Base-by-base conservation (phyloP, 2,329 filamentous ascomycete genomes). In the Tolypocladium nubicola region DNA sequence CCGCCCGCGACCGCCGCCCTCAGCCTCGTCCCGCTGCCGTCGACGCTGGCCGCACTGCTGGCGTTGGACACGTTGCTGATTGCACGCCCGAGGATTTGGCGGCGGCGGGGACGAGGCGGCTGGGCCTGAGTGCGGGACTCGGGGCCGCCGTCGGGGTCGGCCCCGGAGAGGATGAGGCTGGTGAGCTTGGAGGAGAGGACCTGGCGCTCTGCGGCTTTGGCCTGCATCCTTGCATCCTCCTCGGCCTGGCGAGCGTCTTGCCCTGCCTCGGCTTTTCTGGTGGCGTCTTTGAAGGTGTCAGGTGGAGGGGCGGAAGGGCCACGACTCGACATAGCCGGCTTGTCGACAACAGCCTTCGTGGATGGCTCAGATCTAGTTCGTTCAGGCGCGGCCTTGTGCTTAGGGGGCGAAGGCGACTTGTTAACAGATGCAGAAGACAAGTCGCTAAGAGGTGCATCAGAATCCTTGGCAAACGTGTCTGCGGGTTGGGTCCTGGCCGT, bases 11-110 rank as follows among this genome's bases (percentile, higher is more conserved):
- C n/a, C 30, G 30, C 56, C 56, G 40, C 9, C 19, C 47, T 35
- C 16, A 52, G 30, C 30, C 62, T 59, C 47, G 57, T 56, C 1
- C 61, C 64, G 49, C 56, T 55, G 4, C 37, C 47, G 26, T 78
- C 76, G 19, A 70, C 71, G 56, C 78, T 77, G 50, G 68, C 73
- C n/a, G 65, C 66, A 55, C 71, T 78, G 56, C 79, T 82, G 6
- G 73, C 72, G 1, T 76, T 76, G 2, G 81, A 85, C 3, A 75
- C 75, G 63, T 84, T 84, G 69, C 81, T 84, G 35, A 80, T 69
- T 3, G 80, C 83, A 13, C 83, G 79, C 6, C 83, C 83, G 3
- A 85, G 71, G 57, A 85, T 79, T 56, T 77, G 73, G 13, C 80
- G 77, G 55, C 75, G 72, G 1, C 75, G 62, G 56, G 70, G 63